Conservation (phyloP, 768 basidiomycete species). For the Amanita fuliginea region DNA sequence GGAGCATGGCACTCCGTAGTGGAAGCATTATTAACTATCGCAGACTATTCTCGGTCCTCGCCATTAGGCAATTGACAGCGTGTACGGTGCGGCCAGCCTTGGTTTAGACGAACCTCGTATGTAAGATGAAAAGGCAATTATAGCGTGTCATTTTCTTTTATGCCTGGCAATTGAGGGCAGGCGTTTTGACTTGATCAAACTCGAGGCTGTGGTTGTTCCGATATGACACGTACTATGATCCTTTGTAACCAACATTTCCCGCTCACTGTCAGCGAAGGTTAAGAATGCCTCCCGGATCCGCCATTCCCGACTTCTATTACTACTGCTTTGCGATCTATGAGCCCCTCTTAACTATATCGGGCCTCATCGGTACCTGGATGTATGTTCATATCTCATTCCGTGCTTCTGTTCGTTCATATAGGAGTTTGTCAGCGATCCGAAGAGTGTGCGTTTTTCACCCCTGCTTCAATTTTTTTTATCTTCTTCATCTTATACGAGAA, state of each 20-base stretch:
- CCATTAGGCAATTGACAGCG: conserved; percentile 61
- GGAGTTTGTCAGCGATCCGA: conserved; percentile 39
- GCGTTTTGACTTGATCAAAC: conserved; percentile 7
- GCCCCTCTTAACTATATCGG: conserved; percentile 51
- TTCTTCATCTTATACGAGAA: background rate
- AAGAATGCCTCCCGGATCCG: conserved; percentile 38
- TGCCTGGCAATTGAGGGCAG: conserved; percentile 23
- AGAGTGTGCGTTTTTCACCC: conserved; percentile 32
- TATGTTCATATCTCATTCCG: conserved; percentile 15
- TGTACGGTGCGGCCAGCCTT: conserved; percentile 44
- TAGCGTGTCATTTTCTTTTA: background rate
- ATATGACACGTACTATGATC: background rate
- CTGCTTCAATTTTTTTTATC: background rate
- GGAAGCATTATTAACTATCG: conserved; percentile 66
- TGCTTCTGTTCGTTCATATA: background rate
- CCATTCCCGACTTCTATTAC: conserved; percentile 66
- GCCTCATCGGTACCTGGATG: conserved; percentile 54
- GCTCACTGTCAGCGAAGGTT: background rate
- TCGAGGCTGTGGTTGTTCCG: background rate
- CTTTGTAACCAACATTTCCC: background rate
- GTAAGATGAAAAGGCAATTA: conserved; percentile 31
- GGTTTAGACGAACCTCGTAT: conserved; percentile 50
- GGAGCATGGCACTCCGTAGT: conserved; percentile 11
- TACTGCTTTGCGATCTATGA: conserved; percentile 67
- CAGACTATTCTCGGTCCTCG: conserved; percentile 55